Percentiles rank a stretch among this genome's conserved stretches.
Evolutionary conservation across 2,329 filamentous ascomycete genomes (phyloP).

Genomic region (Claviceps maximensis): DNA sequence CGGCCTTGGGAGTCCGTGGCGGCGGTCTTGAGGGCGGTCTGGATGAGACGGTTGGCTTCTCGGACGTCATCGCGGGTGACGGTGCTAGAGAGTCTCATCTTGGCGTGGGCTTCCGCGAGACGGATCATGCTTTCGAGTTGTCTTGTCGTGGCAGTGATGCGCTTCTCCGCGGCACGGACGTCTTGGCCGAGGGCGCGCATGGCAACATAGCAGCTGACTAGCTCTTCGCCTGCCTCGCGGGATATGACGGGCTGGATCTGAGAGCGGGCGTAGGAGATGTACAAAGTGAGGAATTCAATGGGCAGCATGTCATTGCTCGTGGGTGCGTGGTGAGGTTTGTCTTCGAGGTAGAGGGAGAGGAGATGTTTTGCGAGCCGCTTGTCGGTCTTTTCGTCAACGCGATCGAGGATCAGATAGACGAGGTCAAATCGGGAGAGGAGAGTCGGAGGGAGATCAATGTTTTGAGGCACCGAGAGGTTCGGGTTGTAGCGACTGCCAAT

Average conservation of each 20-base stretch:
- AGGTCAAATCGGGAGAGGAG: conserved; percentile 92
- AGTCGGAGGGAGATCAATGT: conserved; percentile 93
- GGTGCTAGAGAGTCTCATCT: conserved; percentile 72
- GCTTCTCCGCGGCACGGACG: conserved; percentile 77
- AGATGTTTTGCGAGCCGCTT: conserved; percentile 82
- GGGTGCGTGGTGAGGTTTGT: conserved; percentile 73
- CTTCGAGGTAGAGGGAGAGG: conserved; percentile 92
- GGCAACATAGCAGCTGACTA: conserved; percentile 77
- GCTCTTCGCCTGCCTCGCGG: conserved; percentile 64
- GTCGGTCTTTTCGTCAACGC: conserved; percentile 80
- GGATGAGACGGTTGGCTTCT: conserved; percentile 87
- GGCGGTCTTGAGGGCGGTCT: conserved; percentile 86
- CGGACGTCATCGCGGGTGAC: conserved; percentile 75
- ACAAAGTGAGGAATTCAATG: conserved; percentile 87
- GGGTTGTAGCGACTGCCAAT: conserved; percentile 98
- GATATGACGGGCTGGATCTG: conserved; percentile 76
- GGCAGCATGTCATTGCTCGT: conserved; percentile 68
- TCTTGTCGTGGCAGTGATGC: conserved; percentile 93
- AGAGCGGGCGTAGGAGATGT: conserved; percentile 90
- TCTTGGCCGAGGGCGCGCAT: conserved; percentile 91
- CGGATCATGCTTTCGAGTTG: conserved; percentile 99
- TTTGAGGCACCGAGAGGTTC: conserved; percentile 88
- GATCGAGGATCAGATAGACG: conserved; percentile 91
- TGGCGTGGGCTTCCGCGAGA: conserved; percentile 87
- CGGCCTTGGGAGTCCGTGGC: conserved; percentile 89